Conservation (phyloP, 371 early-diverging fungal species). For the Mucor piriformis region DNA sequence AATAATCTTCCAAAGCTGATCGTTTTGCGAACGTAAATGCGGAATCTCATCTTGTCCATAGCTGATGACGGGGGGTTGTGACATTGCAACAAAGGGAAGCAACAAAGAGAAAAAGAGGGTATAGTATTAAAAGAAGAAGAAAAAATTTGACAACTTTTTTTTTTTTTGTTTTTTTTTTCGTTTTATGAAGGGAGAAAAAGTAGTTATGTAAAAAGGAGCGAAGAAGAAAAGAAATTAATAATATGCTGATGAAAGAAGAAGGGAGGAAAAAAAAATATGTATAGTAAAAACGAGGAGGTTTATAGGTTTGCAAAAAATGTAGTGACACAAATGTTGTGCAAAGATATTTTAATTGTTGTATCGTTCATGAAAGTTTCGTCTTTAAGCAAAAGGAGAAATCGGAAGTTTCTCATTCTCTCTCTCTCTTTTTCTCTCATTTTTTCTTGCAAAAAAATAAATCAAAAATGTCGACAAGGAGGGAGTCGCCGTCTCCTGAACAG, state of each 20-base stretch:
- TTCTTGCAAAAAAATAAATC: background rate
- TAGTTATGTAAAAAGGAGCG: background rate
- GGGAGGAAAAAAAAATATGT: background rate
- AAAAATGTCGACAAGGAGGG: too few relatives aligned
- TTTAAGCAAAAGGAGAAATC: too few relatives aligned
- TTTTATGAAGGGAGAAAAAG: background rate
- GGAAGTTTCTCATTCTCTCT: background rate
- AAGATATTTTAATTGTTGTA: too few relatives aligned
- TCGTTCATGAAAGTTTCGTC: too few relatives aligned
- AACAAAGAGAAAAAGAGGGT: conserved; percentile 6
- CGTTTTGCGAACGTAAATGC: conserved; percentile 68
- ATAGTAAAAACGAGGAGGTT: conserved; percentile 2
- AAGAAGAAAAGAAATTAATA: background rate
- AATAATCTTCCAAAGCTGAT: conserved; percentile 88
- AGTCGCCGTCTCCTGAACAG: too few relatives aligned
- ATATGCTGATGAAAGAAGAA: background rate
- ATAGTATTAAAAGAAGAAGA: background rate
- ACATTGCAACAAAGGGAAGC: conserved; percentile 8
- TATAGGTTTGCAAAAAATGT: background rate
- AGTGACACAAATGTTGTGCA: conserved; percentile 11
- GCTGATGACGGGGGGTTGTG: conserved; percentile 6
- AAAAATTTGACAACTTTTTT: background rate
- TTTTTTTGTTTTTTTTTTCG: too few relatives aligned
- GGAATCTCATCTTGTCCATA: conserved; percentile 29
- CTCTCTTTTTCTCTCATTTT: background rate